A percentile compares a stretch with the other conserved stretches of the same genome.
phyloP scores from a whole-genome alignment of 2,329 filamentous ascomycete genomes.

The Paraphaeosphaeria minitans region DNA sequence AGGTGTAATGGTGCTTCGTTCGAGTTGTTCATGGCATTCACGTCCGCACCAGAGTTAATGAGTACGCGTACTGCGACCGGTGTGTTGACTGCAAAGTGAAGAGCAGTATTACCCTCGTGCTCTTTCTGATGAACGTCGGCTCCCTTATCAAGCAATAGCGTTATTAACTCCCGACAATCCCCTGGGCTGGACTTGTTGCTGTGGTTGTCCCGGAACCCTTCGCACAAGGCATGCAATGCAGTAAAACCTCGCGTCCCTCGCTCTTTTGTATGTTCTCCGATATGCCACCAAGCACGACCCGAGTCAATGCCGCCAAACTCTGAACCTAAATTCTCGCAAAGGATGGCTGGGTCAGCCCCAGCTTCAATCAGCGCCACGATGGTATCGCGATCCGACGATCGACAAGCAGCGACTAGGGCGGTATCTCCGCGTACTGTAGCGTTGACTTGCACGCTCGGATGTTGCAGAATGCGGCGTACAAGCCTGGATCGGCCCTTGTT shows the following conservation, averaged over 20 bases:
- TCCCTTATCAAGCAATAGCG: conserved; percentile 10
- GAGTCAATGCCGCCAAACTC: conserved; percentile 7
- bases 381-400: conserved; percentile 4
- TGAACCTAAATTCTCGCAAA: neutral
- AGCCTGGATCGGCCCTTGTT: conserved; percentile 18
- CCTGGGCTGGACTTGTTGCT: neutral
- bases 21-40: conserved; percentile 10
- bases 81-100: conserved; percentile 13
- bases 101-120: conserved; percentile 1
- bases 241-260: neutral
- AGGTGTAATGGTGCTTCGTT: conserved; percentile 11
- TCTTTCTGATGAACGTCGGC: conserved; percentile 11
- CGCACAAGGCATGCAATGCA: conserved; percentile 12
- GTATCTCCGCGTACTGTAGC: conserved; percentile 22
- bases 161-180: neutral
- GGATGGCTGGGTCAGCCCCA: conserved; percentile 16
- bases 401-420: conserved; percentile 23
- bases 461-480: conserved; percentile 35
- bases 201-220: neutral
- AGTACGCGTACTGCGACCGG: conserved; percentile 10
- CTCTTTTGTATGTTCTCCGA: neutral
- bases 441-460: conserved; percentile 43
- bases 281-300: too few relatives aligned
- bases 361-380: conserved; percentile 16
- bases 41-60: conserved; percentile 17